A percentile compares a stretch with the other conserved stretches of the same genome.
These are phyloP conservation scores for Nannizziopsis arthrosporioides DNA, from an alignment of 2,329 filamentous ascomycete species.

Conservation along the genomic window DNA sequence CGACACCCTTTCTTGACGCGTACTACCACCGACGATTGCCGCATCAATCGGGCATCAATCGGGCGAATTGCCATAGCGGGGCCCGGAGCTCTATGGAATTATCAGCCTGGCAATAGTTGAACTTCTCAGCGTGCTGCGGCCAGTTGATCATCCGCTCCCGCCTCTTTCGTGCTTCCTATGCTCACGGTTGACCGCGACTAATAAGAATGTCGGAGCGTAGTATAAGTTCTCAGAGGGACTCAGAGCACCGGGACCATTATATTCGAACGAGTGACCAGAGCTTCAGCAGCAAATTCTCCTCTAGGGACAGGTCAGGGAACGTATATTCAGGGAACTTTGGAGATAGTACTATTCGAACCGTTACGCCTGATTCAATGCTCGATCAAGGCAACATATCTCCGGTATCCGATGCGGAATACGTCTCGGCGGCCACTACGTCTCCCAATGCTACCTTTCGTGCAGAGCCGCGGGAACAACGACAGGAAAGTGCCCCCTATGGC, in stretches of 20 bases:
- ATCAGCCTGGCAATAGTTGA: too few species aligned
- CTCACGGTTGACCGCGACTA: neutral
- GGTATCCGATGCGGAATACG: slow-evolving; percentile 28
- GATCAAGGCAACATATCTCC: slow-evolving; percentile 29
- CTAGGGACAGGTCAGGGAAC: slow-evolving; percentile 36
- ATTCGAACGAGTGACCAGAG: slow-evolving; percentile 34
- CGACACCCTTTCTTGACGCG: too few species aligned
- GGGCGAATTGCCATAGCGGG: too few species aligned
- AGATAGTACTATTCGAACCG: slow-evolving; percentile 35
- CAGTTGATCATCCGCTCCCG: neutral
- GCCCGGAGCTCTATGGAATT: too few species aligned
- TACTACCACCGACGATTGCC: too few species aligned
- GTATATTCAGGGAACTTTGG: slow-evolving; percentile 37
- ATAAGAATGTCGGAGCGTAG: slow-evolving; percentile 30
- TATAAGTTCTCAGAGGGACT: slow-evolving; percentile 32
- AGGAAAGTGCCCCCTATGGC: slow-evolving; percentile 23
- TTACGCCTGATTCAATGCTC: slow-evolving; percentile 35
- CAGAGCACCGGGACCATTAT: slow-evolving; percentile 28
- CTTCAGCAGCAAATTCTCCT: slow-evolving; percentile 38
- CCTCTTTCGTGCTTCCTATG: neutral
- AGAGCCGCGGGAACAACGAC: slow-evolving; percentile 25
- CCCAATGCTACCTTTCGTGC: slow-evolving; percentile 28
- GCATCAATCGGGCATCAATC: too few species aligned
- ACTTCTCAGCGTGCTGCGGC: too few species aligned
- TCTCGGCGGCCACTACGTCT: slow-evolving; percentile 26